These are phyloP conservation scores for Monosporascus sp. DNA, from an alignment of 2,329 filamentous ascomycete species.

Conservation along the genomic window DNA sequence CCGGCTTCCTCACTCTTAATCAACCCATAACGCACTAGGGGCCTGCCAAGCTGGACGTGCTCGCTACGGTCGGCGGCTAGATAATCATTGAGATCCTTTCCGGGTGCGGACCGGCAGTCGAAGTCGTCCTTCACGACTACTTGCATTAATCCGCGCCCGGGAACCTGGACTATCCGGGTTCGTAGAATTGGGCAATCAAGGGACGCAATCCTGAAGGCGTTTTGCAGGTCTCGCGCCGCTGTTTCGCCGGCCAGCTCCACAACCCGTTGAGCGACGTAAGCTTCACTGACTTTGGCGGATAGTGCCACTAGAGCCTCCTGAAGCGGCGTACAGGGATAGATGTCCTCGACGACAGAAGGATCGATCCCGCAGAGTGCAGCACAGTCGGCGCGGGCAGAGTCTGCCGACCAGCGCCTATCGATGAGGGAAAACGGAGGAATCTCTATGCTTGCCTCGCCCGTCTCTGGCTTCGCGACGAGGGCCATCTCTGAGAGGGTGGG, in stretches of 20 bases:
- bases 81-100: slow-evolving; percentile 33
- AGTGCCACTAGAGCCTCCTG: slow-evolving; percentile 52
- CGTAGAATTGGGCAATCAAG: slow-evolving; percentile 38
- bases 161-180: slow-evolving; percentile 43
- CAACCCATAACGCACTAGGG: slow-evolving; percentile 42
- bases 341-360: slow-evolving; percentile 37
- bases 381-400: slow-evolving; percentile 31
- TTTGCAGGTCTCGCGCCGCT: slow-evolving; percentile 33
- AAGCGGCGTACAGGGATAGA: slow-evolving; percentile 50
- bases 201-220: slow-evolving; percentile 37
- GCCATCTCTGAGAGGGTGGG: slow-evolving; percentile 42
- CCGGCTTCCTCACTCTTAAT: slow-evolving; percentile 26
- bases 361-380: slow-evolving; percentile 35
- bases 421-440: slow-evolving; percentile 37
- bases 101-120: slow-evolving; percentile 25
- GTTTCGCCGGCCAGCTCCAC: slow-evolving; percentile 33
- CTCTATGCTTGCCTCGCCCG: slow-evolving; percentile 18
- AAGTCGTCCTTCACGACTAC: slow-evolving; percentile 39
- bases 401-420: slow-evolving; percentile 26
- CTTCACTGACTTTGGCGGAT: slow-evolving; percentile 43
- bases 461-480: slow-evolving; percentile 23
- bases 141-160: slow-evolving; percentile 39
- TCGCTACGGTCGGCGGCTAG: slow-evolving; percentile 35
- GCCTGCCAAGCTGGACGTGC: slow-evolving; percentile 38
- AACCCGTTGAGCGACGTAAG: slow-evolving; percentile 48